Base-by-base conservation (phyloP, 2,329 filamentous ascomycete species). In the Venturia effusa region DNA sequence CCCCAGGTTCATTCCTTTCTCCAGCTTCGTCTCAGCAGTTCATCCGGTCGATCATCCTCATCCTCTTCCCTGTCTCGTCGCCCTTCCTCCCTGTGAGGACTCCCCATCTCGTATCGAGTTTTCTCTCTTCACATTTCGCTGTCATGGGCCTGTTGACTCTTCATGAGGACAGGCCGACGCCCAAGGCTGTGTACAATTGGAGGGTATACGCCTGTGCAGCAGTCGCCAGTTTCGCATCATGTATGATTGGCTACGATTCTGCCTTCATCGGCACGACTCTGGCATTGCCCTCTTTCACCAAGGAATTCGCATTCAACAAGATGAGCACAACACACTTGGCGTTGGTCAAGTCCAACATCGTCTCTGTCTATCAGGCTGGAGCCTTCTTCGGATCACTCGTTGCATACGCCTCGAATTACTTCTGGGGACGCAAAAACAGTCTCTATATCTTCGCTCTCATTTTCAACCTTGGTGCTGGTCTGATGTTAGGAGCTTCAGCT, bases 181-280 rank as follows among this genome's bases (percentile, higher is more conserved):
- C 82, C 27, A 79, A 78, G 70, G 76, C 75, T 62, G 82, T 85
- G 64, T 85, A 84, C 77, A 84, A 84, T 72, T 84, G 82, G 82
- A 75, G 79, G 48, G 78, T 84, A 51, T 85, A 84, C 69, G 75
- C 80, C 15, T 79, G 80, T 51, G 81, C 83, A 10, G 75, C 76
- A 15, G 77, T 84, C 39, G 82, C 82, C 51, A 83, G 80, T 17
- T 83, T 79, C 70, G 81, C 82, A 61, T 80, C 81, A 65, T 83
- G 81, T 69, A 84, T 83, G 79, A 83, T 83, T 67, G 80, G 81
- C 19, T 83, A 83, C 67, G 88, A 92, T 72, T 88, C 84, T 61
- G 86, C 89, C 67, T 92, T 92, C 74, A 92, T 92, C 68, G 89
- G 88, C 66, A 89, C 87, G 0, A 92, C 89, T 1, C 77, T 92